Evolutionary conservation across 169 alveolate species (phyloP).

Genomic region (Cryptosporidium sp.): DNA sequence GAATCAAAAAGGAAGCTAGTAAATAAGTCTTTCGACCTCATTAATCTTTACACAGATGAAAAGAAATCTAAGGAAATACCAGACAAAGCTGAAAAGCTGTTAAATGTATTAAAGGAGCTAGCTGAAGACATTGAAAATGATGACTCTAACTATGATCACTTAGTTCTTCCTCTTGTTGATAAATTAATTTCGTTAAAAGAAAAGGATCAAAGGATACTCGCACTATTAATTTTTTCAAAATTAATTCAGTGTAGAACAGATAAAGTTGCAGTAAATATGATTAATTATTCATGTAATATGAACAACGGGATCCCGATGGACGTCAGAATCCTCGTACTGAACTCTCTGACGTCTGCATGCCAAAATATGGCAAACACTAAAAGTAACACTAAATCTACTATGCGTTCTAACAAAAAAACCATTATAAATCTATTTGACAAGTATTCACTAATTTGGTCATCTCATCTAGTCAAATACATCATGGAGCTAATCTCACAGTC

Average conservation of each 20-base stretch:
- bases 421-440: conserved; percentile 18
- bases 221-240: conserved; percentile 20
- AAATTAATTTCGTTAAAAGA: conserved; percentile 30
- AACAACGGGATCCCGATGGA: conserved; percentile 56
- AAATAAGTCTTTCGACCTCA: conserved; percentile 28
- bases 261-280: not conserved
- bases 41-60: conserved; percentile 37
- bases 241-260: conserved; percentile 13
- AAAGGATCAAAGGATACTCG: conserved; percentile 14
- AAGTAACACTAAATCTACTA: not conserved
- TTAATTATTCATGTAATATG: conserved; percentile 15
- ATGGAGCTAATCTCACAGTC: conserved; percentile 13
- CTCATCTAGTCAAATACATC: conserved; percentile 12
- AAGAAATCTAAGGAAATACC: conserved; percentile 26
- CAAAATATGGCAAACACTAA: conserved; percentile 9
- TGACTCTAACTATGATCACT: conserved; percentile 23
- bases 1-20: conserved; percentile 3
- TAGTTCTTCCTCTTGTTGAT: conserved; percentile 35
- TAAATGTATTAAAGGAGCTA: conserved; percentile 10
- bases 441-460: conserved; percentile 45
- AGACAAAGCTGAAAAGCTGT: conserved; percentile 8
- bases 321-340: conserved; percentile 22
- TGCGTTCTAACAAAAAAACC: not conserved
- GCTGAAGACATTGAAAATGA: conserved; percentile 20
- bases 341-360: conserved; percentile 39